Conservation (phyloP, 352 stramenopile genomes). For the Globisporangium heterothallicum region DNA sequence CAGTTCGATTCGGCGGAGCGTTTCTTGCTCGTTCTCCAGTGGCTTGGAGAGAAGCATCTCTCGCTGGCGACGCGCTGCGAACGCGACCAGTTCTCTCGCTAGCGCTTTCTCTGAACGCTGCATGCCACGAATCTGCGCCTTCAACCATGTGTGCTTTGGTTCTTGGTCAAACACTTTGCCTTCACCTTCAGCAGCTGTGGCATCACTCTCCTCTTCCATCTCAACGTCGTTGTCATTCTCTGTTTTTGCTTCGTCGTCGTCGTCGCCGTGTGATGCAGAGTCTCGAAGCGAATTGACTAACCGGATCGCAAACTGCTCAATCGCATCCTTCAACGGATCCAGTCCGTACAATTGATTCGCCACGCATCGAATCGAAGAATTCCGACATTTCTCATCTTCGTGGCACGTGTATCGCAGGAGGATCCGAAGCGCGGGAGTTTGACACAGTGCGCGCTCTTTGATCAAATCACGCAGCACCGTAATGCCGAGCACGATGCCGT, state of each 20-base stretch:
- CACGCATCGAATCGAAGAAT: conserved; percentile 66
- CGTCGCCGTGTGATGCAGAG: conserved; percentile 11
- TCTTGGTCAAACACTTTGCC: neutral
- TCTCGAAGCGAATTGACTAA: conserved; percentile 52
- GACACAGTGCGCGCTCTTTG: conserved; percentile 54
- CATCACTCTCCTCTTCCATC: neutral
- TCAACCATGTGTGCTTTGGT: conserved; percentile 16
- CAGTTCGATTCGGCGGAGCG: conserved; percentile 64
- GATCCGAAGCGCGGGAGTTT: conserved; percentile 44
- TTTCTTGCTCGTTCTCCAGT: conserved; percentile 45
- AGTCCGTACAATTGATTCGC: conserved; percentile 75
- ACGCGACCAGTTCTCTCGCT: conserved; percentile 30
- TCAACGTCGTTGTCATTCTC: conserved; percentile 7
- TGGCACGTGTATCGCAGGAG: conserved; percentile 69
- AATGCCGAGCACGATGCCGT: conserved; percentile 64
- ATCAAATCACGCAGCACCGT: conserved; percentile 65
- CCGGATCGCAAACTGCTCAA: conserved; percentile 57
- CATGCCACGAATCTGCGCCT: conserved; percentile 21
- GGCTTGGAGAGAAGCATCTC: conserved; percentile 31
- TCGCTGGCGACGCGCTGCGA: conserved; percentile 32
- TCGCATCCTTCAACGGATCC: conserved; percentile 36
- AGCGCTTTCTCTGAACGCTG: conserved; percentile 4
- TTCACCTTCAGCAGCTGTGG: neutral
- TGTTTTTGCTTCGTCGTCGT: conserved; percentile 10
- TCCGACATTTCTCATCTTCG: conserved; percentile 59